Percentiles rank a stretch among this genome's conserved stretches.
These are phyloP conservation scores for Apiospora rasikravindrae DNA, from an alignment of 2,329 filamentous ascomycete genomes.

Conservation along the genomic window DNA sequence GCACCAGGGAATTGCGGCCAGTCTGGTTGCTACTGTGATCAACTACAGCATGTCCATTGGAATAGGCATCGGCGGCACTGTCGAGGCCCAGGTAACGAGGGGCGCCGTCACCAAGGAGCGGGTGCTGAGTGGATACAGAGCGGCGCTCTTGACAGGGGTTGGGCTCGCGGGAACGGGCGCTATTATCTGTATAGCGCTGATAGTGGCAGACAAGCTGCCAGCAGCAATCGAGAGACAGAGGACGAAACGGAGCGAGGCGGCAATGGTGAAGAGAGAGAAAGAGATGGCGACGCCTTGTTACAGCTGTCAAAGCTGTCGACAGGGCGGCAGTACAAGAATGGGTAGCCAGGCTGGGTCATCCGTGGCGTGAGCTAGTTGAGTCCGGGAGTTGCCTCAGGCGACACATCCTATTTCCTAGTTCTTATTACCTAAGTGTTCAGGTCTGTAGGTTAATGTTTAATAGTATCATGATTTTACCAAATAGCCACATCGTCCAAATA, in stretches of 20 bases:
- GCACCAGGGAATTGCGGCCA: constrained; percentile 37
- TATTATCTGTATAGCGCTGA: constrained; percentile 27
- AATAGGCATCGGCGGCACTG: constrained; percentile 68
- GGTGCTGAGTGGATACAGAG: constrained; percentile 32
- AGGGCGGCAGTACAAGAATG: neutral
- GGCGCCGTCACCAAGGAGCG: constrained; percentile 22
- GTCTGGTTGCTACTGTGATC: constrained; percentile 55
- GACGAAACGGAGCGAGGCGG: neutral
- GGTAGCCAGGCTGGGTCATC: neutral
- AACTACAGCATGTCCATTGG: constrained; percentile 73
- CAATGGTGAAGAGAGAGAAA: neutral
- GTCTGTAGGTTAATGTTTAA: neutral
- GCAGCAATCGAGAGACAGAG: neutral
- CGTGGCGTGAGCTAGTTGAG: neutral
- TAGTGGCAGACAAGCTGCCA: constrained; percentile 20
- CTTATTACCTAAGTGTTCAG: neutral
- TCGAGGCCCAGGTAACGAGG: constrained; percentile 52
- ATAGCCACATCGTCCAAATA: neutral
- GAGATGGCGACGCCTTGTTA: constrained; percentile 5
- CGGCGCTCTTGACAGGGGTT: constrained; percentile 31
- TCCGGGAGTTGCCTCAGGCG: neutral
- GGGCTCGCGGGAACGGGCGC: constrained; percentile 31
- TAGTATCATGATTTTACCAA: neutral
- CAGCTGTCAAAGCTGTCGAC: constrained; percentile 3
- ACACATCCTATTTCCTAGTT: neutral